Conservation (phyloP, 148 eudicot species). For the Arctostaphylos glauca region DNA sequence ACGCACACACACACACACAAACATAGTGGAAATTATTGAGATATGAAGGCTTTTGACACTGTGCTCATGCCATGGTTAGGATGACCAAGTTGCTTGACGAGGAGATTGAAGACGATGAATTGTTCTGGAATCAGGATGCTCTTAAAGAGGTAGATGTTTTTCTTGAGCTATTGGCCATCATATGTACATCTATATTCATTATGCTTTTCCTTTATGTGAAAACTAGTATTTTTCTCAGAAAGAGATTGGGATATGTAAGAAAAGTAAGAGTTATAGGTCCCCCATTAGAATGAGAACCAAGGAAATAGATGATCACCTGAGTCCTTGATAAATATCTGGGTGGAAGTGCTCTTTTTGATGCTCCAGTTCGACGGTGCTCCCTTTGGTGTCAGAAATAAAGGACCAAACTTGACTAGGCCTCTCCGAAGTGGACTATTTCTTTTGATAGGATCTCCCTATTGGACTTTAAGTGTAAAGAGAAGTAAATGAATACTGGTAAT, state of each 20-base stretch:
- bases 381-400: neutral
- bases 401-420: neutral
- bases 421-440: neutral
- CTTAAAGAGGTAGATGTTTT: constrained; percentile 60
- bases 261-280: neutral
- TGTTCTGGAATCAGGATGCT: constrained; percentile 97
- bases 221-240: neutral
- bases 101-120: constrained; percentile 85
- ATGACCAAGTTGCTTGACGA: constrained; percentile 91
- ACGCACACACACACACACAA: no score
- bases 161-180: neutral
- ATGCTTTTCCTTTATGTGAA: neutral
- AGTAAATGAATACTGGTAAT: neutral
- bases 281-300: neutral
- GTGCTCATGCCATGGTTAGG: constrained; percentile 35
- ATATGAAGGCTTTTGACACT: constrained; percentile 8
- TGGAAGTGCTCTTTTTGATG: no score
- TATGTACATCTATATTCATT: neutral
- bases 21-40: neutral
- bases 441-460: neutral
- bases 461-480: neutral
- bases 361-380: no score
- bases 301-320: neutral
- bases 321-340: neutral
- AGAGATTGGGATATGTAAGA: neutral